Evolutionary conservation across 2,329 filamentous ascomycete genomes (phyloP).

Genomic region (Byssoonygena ceratinophila): DNA sequence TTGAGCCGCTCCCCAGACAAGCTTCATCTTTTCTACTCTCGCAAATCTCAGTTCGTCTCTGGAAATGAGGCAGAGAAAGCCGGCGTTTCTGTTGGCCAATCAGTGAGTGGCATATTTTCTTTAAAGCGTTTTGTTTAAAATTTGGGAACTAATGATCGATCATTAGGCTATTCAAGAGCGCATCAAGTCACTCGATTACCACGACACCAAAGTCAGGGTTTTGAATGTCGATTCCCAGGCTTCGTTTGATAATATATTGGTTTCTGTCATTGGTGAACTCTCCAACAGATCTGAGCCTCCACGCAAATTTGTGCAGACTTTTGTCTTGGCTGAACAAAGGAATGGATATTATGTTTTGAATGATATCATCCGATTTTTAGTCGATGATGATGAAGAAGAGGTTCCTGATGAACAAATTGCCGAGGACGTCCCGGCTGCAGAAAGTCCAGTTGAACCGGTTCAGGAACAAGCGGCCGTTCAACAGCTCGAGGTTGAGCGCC

Average conservation of each 20-base stretch:
- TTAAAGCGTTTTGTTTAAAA: background rate
- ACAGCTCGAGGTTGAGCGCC: conserved; percentile 24
- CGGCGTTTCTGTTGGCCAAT: conserved; percentile 74
- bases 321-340: conserved; percentile 89
- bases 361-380: conserved; percentile 91
- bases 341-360: conserved; percentile 98
- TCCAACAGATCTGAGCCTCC: conserved; percentile 86
- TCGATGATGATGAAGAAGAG: conserved; percentile 57
- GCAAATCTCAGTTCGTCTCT: conserved; percentile 88
- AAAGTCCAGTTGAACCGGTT: conserved; percentile 33
- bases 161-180: conserved; percentile 78
- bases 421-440: conserved; percentile 27
- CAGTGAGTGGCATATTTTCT: conserved; percentile 47
- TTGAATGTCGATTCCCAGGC: conserved; percentile 95
- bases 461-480: conserved; percentile 32
- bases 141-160: conserved; percentile 6
- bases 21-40: conserved; percentile 92
- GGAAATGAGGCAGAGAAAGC: conserved; percentile 84
- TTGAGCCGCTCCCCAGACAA: conserved; percentile 89
- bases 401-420: conserved; percentile 24
- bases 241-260: conserved; percentile 85
- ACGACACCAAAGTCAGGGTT: conserved; percentile 96
- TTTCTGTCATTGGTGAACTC: conserved; percentile 95
- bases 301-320: conserved; percentile 95
- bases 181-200: conserved; percentile 85